These are phyloP conservation scores for Alternaria infectoria DNA, from an alignment of 2,329 filamentous ascomycete genomes.

Conservation along the genomic window DNA sequence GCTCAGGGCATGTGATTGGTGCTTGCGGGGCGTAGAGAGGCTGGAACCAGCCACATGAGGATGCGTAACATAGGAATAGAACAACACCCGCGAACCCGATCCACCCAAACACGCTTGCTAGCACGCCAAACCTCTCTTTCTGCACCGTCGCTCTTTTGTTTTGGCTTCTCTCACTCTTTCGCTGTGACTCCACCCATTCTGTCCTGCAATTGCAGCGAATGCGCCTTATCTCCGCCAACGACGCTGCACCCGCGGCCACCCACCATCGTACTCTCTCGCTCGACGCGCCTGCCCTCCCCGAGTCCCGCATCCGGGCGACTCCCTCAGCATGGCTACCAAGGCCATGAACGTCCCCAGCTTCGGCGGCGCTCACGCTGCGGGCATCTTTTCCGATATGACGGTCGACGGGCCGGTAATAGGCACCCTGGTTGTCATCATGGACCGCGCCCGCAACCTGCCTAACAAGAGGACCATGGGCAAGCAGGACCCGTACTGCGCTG, in stretches of 20 bases:
- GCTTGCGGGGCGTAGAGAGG: conserved; percentile 16
- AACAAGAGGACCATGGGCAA: conserved; percentile 98
- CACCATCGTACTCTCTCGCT: not conserved
- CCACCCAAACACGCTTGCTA: conserved; percentile 7
- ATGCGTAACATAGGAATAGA: conserved; percentile 19
- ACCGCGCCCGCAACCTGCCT: conserved; percentile 94
- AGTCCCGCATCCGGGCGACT: not conserved
- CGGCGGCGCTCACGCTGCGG: conserved; percentile 78
- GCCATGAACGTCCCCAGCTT: conserved; percentile 35
- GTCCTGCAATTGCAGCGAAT: conserved; percentile 30
- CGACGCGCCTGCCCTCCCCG: conserved; percentile 7
- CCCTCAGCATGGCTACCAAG: conserved; percentile 45
- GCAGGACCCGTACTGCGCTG: conserved; percentile 96
- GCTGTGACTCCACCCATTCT: not conserved
- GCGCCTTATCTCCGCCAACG: conserved; percentile 16
- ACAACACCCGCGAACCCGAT: conserved; percentile 6
- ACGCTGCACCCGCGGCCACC: conserved; percentile 24
- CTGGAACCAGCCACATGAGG: conserved; percentile 29
- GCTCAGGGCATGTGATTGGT: conserved; percentile 7
- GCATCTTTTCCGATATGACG: conserved; percentile 93
- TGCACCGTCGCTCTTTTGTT: conserved; percentile 27
- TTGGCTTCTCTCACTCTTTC: conserved; percentile 4
- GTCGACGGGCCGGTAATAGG: conserved; percentile 93
- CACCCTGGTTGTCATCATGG: conserved; percentile 88
- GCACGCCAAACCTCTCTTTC: conserved; percentile 11